Base-by-base conservation (phyloP, 2,329 filamentous ascomycete genomes). In the Neopestalotiopsis sp. region DNA sequence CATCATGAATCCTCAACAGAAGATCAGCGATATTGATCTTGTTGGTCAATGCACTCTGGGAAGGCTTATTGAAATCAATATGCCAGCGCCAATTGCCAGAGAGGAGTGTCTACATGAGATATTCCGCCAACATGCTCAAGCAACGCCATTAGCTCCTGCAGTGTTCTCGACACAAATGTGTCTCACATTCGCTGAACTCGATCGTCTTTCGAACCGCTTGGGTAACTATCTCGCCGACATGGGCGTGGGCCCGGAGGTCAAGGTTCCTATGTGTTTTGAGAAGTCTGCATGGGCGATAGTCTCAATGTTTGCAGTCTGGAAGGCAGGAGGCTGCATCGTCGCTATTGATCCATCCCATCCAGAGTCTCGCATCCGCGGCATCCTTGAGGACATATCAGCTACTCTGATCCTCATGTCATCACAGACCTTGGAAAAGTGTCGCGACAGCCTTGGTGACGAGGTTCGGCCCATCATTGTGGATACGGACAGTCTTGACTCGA, bases 231-330 rank as follows among this genome's bases (percentile, higher is more conserved):
- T 78, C 4, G 66, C 72, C 13, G 61, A 71, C 9, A 66, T 69
- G 1, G 73, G 75, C 9, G 71, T 83, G 5, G 68, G 70, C 0
- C 73, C 73, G 0, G 80, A 79, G 38, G 69, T 71, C 1, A 57
- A 79, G 0, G 75, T 82, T 4, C 77, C 79, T 0, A 67, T 82
- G 45, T 77, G 74, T 65, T 80, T 80, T 58, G 76, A 79, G n/a
- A 81, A 81, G 70, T 79, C 78, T 5, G 71, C 70, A 28, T 81
- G 76, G 77, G 74, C 79, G 5, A 58, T 58, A 17, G 64, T 69
- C 2, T 38, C 68, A 4, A 58, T 69, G 57, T 61, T 69, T n/a
- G 68, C 40, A 5, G 59, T 69, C 28, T 58, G 38, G 45, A 69
- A 69, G 45, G 64, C 68, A 3, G 68, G 68, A 14, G 64, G 64